Evolutionary conservation across 257 asterid species (phyloP), one percentile per base, ranked within the genome.

Genomic region (Mitragyna speciosa): DNA sequence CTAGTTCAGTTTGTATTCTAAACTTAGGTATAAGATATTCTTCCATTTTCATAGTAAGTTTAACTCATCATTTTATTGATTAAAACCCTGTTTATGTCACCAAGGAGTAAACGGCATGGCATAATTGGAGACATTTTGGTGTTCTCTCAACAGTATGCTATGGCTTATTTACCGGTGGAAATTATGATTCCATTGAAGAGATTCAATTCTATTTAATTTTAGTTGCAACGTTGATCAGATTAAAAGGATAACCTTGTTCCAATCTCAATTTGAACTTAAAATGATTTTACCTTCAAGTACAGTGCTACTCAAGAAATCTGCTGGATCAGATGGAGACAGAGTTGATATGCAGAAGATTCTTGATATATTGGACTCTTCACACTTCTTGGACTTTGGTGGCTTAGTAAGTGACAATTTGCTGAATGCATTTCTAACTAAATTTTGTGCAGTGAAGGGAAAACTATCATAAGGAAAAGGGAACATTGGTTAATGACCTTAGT

Each of bases 331-430:
- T 76, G 95, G 94, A 66, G 93, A 90, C 84, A 87, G 80, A 83
- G 89, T 83, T 80, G 90, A 93, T 76, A 88, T 91, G 80, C 91
- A 93, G 87, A 91, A 89, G 82, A 79, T 86, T 77, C 90, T 91
- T 31, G 97, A 73, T 91, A 86, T 84, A 84, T 93, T 19, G 97
- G 97, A 75, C 84, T 89, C 26, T 88, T 90, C 82, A 87, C 97
- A 75, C 83, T 91, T 45, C 64, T 89, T 59, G 92, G 94, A 72
- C 91, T 91, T 58, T 93, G 97, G 97, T 91, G 97, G 97, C 92
- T 90, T 64, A 92, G 97, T 91, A 91, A 88, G 94, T 78, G 52
- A 33, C 78, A 74, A 74, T 20, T 74, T 31, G 51, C 36, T 31
- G 5, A 41, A 74, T 59, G 65, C 68, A 74, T 54, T 33, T 22